Conservation (phyloP, 2,329 filamentous ascomycete species). For the Akanthomyces lecanii region DNA sequence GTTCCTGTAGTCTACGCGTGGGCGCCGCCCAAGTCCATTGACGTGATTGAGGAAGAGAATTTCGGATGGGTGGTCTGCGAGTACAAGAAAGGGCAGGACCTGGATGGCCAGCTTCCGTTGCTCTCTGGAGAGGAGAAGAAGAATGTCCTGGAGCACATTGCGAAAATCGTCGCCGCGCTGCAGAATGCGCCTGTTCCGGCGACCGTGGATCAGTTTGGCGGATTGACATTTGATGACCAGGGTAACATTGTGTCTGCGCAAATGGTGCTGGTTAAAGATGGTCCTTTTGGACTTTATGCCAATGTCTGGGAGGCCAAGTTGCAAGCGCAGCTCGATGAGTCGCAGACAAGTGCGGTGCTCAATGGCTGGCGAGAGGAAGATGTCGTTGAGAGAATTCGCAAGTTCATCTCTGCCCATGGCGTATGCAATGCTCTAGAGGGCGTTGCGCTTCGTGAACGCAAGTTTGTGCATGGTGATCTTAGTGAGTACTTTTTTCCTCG, state of each 20-base stretch:
- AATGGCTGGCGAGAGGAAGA: constrained; percentile 23
- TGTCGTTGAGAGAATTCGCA: constrained; percentile 18
- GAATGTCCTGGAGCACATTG: too few species aligned
- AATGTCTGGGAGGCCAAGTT: constrained; percentile 11
- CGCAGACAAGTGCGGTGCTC: constrained; percentile 18
- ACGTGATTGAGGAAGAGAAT: constrained; percentile 5
- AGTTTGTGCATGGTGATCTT: constrained; percentile 26
- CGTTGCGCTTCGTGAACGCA: constrained; percentile 19
- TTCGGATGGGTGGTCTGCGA: constrained; percentile 26
- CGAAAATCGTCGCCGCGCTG: not conserved
- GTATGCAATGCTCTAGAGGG: constrained; percentile 16
- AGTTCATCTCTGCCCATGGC: constrained; percentile 18
- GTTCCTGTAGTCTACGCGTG: constrained; percentile 26
- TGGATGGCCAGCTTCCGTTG: constrained; percentile 21
- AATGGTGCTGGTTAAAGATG: too few species aligned
- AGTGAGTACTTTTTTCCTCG: constrained; percentile 15
- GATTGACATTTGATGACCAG: too few species aligned
- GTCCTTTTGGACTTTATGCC: too few species aligned
- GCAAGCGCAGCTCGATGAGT: constrained; percentile 9
- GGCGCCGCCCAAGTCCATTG: constrained; percentile 12
- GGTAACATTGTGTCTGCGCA: too few species aligned
- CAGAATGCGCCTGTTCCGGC: too few species aligned
- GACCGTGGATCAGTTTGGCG: too few species aligned
- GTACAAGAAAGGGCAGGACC: constrained; percentile 20
- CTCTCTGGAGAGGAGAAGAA: constrained; percentile 5